These are phyloP conservation scores for Starmerella vaccinii DNA, from an alignment of 805 yeast genomes.

Conservation along the genomic window DNA sequence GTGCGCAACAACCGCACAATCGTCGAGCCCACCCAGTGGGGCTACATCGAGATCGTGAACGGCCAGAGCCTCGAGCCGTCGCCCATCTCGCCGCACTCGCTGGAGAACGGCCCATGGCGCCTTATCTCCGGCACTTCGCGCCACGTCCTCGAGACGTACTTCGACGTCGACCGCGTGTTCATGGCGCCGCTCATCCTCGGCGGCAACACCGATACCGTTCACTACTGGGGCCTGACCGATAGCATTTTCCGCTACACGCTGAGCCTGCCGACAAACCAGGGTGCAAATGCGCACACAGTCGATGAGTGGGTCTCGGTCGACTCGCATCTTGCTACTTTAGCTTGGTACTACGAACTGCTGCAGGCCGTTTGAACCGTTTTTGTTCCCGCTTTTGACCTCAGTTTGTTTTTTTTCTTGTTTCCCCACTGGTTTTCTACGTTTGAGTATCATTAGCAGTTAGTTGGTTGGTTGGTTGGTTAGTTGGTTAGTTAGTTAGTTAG, in stretches of 20 bases:
- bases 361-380: slow-evolving; percentile 6
- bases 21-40: slow-evolving; percentile 31
- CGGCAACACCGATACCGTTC: slow-evolving; percentile 63
- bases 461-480: too few relatives aligned
- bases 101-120: slow-evolving; percentile 38
- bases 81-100: slow-evolving; percentile 40
- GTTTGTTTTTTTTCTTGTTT: too few relatives aligned
- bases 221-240: slow-evolving; percentile 50
- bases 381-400: too few relatives aligned
- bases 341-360: slow-evolving; percentile 28
- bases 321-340: slow-evolving; percentile 39
- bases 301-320: slow-evolving; percentile 49
- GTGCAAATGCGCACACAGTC: slow-evolving; percentile 42
- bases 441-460: neutral
- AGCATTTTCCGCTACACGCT: slow-evolving; percentile 46
- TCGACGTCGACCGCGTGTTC: slow-evolving; percentile 33
- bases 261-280: slow-evolving; percentile 16
- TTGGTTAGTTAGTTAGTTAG: too few relatives aligned
- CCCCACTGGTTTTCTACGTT: neutral
- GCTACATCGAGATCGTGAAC: slow-evolving; percentile 29
- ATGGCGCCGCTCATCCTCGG: slow-evolving; percentile 52
- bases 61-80: slow-evolving; percentile 40
- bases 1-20: slow-evolving; percentile 25
- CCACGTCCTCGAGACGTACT: slow-evolving; percentile 43
- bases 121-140: slow-evolving; percentile 52